Percentiles rank a stretch among this genome's conserved stretches.
Conservation (phyloP, 2,329 filamentous ascomycete genomes). For the Fusarium sp. region DNA sequence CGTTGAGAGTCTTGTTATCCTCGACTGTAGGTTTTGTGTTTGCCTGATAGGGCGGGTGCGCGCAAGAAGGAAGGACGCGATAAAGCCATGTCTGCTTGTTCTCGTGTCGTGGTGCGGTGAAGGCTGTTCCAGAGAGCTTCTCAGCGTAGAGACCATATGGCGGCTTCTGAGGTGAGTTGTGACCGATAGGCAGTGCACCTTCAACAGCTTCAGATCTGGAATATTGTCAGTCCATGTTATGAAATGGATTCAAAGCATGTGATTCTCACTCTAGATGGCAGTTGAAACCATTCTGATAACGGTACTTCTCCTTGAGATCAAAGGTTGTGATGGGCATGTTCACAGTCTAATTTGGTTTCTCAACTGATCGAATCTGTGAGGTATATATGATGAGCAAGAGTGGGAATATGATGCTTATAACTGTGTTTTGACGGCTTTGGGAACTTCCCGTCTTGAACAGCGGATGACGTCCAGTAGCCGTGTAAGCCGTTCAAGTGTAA, state of each 20-base stretch:
- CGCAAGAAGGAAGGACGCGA: constrained; percentile 73
- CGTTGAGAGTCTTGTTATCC: constrained; percentile 44
- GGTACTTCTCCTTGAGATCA: constrained; percentile 69
- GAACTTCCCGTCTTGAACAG: constrained; percentile 26
- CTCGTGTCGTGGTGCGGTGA: constrained; percentile 75
- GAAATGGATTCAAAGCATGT: neutral
- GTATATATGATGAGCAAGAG: neutral
- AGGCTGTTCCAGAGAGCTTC: constrained; percentile 78
- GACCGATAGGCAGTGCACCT: constrained; percentile 78
- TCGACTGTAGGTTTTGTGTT: constrained; percentile 51
- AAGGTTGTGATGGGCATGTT: constrained; percentile 66
- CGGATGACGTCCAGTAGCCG: constrained; percentile 41
- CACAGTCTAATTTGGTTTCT: constrained; percentile 6
- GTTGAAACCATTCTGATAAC: constrained; percentile 83
- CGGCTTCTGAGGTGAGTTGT: constrained; percentile 86
- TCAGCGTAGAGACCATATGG: constrained; percentile 85
- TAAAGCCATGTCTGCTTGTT: constrained; percentile 82
- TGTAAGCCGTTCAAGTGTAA: constrained; percentile 40
- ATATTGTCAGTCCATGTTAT: constrained; percentile 8
- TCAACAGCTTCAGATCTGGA: constrained; percentile 79
- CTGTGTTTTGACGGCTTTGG: constrained; percentile 27
- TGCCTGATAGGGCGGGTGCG: constrained; percentile 68
- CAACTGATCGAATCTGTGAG: constrained; percentile 6
- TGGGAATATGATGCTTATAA: constrained; percentile 42
- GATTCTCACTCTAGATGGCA: constrained; percentile 77